Evolutionary conservation across 345 rosid species (phyloP).

Genomic region (Xanthoceras sorbifolium): DNA sequence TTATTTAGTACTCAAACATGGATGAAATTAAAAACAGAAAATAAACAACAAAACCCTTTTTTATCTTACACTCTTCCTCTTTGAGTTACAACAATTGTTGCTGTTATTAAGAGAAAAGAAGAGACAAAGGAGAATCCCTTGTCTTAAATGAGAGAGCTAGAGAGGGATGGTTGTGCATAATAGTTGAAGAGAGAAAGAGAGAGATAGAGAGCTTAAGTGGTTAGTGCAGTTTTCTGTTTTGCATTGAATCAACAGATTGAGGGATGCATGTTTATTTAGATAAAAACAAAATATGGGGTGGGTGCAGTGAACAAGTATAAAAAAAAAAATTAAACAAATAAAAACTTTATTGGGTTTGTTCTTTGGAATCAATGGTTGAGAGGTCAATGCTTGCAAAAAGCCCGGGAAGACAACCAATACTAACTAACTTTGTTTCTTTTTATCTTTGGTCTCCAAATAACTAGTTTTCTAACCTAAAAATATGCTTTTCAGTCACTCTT

Average conservation of each 20-base stretch:
- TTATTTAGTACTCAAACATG: conserved; percentile 18
- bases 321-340: conserved; percentile 1
- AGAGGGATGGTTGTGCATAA: too few relatives aligned
- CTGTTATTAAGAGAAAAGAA: background rate
- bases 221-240: conserved; percentile 14
- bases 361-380: conserved; percentile 28
- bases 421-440: conserved; percentile 21
- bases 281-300: background rate
- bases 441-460: background rate
- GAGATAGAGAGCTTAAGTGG: background rate
- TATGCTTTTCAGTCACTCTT: background rate
- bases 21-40: background rate
- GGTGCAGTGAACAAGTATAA: background rate
- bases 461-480: background rate
- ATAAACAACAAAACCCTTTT: background rate
- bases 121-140: background rate
- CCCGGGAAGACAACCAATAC: conserved; percentile 26
- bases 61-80: conserved; percentile 2
- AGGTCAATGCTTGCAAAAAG: conserved; percentile 26
- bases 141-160: conserved; percentile 1
- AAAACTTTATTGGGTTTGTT: conserved; percentile 7
- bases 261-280: conserved; percentile 34
- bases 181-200: background rate
- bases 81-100: conserved; percentile 15
- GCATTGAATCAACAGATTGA: conserved; percentile 16